Conservation (phyloP, 2,329 filamentous ascomycete genomes). For the Ophiosphaerella narmari region DNA sequence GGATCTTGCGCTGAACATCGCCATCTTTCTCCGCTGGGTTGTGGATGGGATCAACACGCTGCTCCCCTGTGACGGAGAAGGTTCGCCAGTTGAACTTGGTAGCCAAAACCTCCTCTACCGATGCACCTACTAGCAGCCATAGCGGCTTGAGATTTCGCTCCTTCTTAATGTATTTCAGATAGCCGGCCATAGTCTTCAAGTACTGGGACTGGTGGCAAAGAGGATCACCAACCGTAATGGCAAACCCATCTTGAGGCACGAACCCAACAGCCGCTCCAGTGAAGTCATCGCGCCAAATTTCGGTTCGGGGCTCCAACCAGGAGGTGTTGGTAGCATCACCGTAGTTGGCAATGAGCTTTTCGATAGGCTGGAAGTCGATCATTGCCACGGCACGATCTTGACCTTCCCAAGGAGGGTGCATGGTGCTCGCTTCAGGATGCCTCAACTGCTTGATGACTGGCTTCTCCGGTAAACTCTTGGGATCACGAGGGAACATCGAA, state of each 20-base stretch:
- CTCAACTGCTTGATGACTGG: conserved; percentile 68
- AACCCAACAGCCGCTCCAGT: conserved; percentile 87
- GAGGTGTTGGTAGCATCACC: conserved; percentile 93
- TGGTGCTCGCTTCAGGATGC: conserved; percentile 85
- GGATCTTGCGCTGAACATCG: conserved; percentile 74
- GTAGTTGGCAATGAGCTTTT: conserved; percentile 92
- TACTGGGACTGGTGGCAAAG: conserved; percentile 82
- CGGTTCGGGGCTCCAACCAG: conserved; percentile 87
- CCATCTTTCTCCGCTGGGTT: conserved; percentile 69
- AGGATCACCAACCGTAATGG: conserved; percentile 84
- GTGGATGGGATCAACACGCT: conserved; percentile 77
- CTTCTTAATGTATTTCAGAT: conserved; percentile 74
- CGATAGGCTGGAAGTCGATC: conserved; percentile 70
- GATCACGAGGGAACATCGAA: conserved; percentile 85
- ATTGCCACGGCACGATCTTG: conserved; percentile 53
- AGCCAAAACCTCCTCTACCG: conserved; percentile 79
- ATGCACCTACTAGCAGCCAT: conserved; percentile 85
- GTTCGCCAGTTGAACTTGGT: conserved; percentile 84
- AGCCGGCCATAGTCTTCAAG: conserved; percentile 71
- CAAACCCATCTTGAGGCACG: conserved; percentile 75
- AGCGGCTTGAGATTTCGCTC: conserved; percentile 76
- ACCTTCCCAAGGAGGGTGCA: conserved; percentile 67
- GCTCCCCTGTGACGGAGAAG: conserved; percentile 84
- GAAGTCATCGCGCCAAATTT: conserved; percentile 79
- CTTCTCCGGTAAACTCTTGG: conserved; percentile 78